A percentile compares a stretch with the other conserved stretches of the same genome.
Conservation (phyloP, 2,329 filamentous ascomycete genomes). For the Sphaerulina vaccinii region DNA sequence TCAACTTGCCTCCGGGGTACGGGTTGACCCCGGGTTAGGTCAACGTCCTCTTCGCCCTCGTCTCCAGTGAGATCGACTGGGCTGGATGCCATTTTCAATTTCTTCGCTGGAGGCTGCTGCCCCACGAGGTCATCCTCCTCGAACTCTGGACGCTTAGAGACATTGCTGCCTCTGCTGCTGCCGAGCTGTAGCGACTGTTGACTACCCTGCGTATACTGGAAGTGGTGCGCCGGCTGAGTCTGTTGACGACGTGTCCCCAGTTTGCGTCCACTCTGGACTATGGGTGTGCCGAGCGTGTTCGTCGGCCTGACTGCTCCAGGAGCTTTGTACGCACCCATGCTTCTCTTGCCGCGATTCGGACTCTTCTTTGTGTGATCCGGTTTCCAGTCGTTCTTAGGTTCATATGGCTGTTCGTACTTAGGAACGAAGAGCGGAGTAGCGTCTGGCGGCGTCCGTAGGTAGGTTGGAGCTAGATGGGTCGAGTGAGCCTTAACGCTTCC, state of each 20-base stretch:
- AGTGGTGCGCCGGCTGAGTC: background rate
- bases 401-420: background rate
- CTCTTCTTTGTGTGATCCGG: background rate
- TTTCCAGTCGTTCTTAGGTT: background rate
- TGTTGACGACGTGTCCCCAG: background rate
- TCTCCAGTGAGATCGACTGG: background rate
- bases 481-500: background rate
- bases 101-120: background rate
- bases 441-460: background rate
- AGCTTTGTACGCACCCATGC: background rate
- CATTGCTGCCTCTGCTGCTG: slow-evolving; percentile 5
- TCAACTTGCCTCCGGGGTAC: background rate
- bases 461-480: background rate
- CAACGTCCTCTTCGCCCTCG: background rate
- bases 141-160: background rate
- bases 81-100: background rate
- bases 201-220: background rate
- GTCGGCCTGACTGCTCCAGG: background rate
- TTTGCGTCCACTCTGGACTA: background rate
- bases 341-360: no score
- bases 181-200: background rate
- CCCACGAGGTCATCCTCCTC: background rate
- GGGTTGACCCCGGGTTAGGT: background rate
- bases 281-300: slow-evolving; percentile 1
- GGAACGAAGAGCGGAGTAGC: slow-evolving; percentile 1